Evolutionary conservation across 2,329 filamentous ascomycete species (phyloP).

Genomic region (Fusarium vanettenii): DNA sequence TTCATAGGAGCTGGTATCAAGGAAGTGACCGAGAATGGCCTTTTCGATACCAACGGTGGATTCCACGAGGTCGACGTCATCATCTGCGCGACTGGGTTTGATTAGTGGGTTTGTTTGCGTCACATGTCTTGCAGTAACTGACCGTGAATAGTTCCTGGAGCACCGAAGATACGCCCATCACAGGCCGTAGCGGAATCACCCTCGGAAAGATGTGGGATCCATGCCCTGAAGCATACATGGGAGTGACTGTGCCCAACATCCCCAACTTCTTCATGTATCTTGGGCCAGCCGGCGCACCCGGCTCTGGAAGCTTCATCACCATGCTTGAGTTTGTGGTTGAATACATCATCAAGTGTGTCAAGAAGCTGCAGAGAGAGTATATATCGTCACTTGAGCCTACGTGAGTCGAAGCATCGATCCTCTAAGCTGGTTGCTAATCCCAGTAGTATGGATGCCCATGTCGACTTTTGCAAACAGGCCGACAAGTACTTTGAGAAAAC

Average conservation of each 20-base stretch:
- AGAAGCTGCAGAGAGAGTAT: conserved; percentile 3
- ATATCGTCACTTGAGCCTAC: neutral
- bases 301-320: conserved; percentile 2
- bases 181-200: neutral
- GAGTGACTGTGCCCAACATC: neutral
- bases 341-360: conserved; percentile 8
- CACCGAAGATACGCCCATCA: neutral
- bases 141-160: neutral
- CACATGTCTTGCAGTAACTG: neutral
- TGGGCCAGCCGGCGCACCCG: neutral
- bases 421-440: neutral
- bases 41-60: neutral
- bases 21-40: neutral
- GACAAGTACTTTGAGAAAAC: neutral
- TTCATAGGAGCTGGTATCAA: neutral
- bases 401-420: neutral
- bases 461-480: neutral
- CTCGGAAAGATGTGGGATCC: neutral
- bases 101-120: neutral
- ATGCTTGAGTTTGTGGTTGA: conserved; percentile 8
- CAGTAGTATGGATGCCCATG: neutral
- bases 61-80: neutral
- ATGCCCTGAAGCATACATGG: conserved; percentile 10
- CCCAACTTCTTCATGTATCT: conserved; percentile 17
- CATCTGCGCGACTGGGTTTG: conserved; percentile 3